Evolutionary conservation across 768 basidiomycete species (phyloP).

Genomic region (Boletus rufocinnamomeus): DNA sequence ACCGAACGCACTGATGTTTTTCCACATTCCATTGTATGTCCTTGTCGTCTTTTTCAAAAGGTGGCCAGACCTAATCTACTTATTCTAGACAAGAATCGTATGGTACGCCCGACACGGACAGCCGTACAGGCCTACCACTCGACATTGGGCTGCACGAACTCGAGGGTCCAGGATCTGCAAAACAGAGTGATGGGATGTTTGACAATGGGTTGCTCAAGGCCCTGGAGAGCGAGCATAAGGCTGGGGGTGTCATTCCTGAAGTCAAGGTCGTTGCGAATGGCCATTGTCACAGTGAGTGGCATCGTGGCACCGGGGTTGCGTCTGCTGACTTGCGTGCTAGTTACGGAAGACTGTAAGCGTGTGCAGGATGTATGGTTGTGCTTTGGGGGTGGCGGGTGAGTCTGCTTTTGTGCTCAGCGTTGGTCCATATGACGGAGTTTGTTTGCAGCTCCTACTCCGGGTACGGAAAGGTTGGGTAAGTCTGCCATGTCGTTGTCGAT

Average conservation of each 20-base stretch:
- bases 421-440: not conserved
- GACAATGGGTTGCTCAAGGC: slow-evolving; percentile 76
- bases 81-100: slow-evolving; percentile 71
- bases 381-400: slow-evolving; percentile 83
- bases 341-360: slow-evolving; percentile 87
- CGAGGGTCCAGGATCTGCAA: slow-evolving; percentile 63
- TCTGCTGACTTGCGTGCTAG: slow-evolving; percentile 39
- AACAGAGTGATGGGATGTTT: slow-evolving; percentile 80
- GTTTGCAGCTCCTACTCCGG: slow-evolving; percentile 71
- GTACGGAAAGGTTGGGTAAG: slow-evolving; percentile 75
- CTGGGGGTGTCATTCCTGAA: slow-evolving; percentile 53
- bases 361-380: slow-evolving; percentile 89
- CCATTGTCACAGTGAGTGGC: slow-evolving; percentile 75
- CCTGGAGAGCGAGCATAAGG: slow-evolving; percentile 65
- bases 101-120: slow-evolving; percentile 62
- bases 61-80: not conserved
- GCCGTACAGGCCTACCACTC: slow-evolving; percentile 57
- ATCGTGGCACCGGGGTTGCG: not conserved
- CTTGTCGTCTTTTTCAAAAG: not conserved
- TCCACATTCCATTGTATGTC: slow-evolving; percentile 91
- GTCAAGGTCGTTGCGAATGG: slow-evolving; percentile 91
- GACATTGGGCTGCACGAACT: slow-evolving; percentile 67
- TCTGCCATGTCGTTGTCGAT: not conserved
- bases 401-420: slow-evolving; percentile 4
- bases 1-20: slow-evolving; percentile 96